Conservation (phyloP, 176 grass and related monocot genomes). For the Areca catechu region DNA sequence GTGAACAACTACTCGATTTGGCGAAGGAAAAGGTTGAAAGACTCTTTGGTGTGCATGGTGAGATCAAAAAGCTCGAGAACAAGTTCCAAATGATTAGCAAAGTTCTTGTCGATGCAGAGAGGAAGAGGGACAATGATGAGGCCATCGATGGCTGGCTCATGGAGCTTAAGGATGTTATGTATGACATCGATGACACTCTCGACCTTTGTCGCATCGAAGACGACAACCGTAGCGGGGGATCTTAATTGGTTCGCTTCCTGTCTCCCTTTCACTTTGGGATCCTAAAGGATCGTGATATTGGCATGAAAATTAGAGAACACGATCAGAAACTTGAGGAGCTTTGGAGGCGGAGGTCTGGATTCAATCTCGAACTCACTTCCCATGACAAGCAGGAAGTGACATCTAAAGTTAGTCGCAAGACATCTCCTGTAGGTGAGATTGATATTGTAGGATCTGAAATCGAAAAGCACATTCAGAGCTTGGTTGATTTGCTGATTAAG, state of each 20-base stretch:
- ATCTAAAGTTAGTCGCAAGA: too few species aligned
- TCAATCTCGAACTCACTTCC: too few species aligned
- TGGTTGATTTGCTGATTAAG: slow-evolving; percentile 20
- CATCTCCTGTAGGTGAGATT: too few species aligned
- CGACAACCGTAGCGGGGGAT: background rate
- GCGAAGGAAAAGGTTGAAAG: slow-evolving; percentile 17
- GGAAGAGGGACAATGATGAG: slow-evolving; percentile 15
- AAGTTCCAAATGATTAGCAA: background rate
- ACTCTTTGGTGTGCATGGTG: slow-evolving; percentile 28
- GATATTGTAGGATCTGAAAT: slow-evolving; percentile 11
- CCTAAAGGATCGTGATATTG: slow-evolving; percentile 7
- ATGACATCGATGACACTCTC: slow-evolving; percentile 23
- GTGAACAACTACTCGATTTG: slow-evolving; percentile 7
- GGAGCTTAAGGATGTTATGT: slow-evolving; percentile 35
- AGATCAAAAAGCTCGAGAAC: slow-evolving; percentile 23
- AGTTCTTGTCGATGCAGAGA: slow-evolving; percentile 30
- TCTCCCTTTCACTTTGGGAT: slow-evolving; percentile 23
- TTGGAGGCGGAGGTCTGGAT: too few species aligned
- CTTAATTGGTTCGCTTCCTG: background rate
- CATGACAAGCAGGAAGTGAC: too few species aligned
- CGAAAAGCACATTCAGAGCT: slow-evolving; percentile 8
- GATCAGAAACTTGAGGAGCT: background rate
- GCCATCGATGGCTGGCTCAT: slow-evolving; percentile 18
- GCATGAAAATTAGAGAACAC: slow-evolving; percentile 13
- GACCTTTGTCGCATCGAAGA: slow-evolving; percentile 30